These are phyloP conservation scores for Talaromyces sp. DNA, from an alignment of 2,329 filamentous ascomycete species.

Conservation along the genomic window DNA sequence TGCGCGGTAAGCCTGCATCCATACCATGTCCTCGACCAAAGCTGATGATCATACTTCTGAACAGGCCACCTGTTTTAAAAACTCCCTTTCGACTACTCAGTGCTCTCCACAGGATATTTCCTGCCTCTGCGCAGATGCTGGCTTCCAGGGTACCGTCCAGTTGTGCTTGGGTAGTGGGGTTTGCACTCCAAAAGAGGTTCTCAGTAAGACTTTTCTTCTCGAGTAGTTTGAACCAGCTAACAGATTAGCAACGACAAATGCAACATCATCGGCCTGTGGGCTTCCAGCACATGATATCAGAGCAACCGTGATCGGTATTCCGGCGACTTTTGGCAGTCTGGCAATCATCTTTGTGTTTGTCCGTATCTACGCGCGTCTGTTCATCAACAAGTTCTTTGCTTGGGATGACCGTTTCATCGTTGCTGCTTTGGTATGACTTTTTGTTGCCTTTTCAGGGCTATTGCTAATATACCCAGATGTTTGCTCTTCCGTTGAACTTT, in stretches of 20 bases:
- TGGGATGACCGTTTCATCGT: constrained; percentile 12
- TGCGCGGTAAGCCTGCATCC: constrained; percentile 6
- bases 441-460: neutral
- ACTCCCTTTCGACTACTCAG: constrained; percentile 6
- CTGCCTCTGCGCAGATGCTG: constrained; percentile 8
- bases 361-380: constrained; percentile 8
- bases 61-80: constrained; percentile 9
- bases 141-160: constrained; percentile 8
- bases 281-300: constrained; percentile 9
- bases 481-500: constrained; percentile 11
- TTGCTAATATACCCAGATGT: constrained; percentile 1
- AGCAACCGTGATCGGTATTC: constrained; percentile 6
- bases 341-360: constrained; percentile 10
- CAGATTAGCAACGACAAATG: constrained; percentile 9
- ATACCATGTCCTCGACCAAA: neutral
- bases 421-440: constrained; percentile 4
- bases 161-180: constrained; percentile 7
- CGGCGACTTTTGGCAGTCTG: constrained; percentile 9
- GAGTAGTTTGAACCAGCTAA: neutral
- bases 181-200: constrained; percentile 10
- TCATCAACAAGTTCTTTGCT: constrained; percentile 12
- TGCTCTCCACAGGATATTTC: constrained; percentile 5
- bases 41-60: neutral
- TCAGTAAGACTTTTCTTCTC: constrained; percentile 2
- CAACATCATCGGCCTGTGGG: constrained; percentile 7